A percentile compares a stretch with the other conserved stretches of the same genome.
These are phyloP conservation scores for Artemisia annua DNA, from an alignment of 129 eudicot species.

Conservation along the genomic window DNA sequence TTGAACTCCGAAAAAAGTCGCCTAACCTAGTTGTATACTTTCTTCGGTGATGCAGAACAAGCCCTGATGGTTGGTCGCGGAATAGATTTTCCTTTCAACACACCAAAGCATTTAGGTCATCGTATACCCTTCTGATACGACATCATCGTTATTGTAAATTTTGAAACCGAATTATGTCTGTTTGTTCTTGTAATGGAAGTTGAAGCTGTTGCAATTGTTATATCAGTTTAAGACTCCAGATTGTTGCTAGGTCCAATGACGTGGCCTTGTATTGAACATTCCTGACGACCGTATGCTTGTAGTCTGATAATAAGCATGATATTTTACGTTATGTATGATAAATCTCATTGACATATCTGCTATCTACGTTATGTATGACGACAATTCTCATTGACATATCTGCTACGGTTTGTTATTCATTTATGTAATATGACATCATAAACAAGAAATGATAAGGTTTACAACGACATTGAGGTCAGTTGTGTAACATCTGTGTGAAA, in stretches of 20 bases:
- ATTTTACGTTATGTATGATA: neutral
- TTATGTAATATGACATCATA: no score
- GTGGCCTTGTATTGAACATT: neutral
- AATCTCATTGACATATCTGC: neutral
- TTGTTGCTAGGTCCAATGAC: conserved; percentile 9
- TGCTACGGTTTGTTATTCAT: neutral
- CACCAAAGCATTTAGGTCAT: neutral
- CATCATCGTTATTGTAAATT: neutral
- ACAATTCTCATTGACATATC: neutral
- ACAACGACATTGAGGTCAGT: no score
- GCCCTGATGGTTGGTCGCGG: conserved; percentile 25
- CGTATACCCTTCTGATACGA: neutral
- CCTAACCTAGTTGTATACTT: neutral
- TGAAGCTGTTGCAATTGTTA: conserved; percentile 17
- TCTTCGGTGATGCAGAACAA: conserved; percentile 39
- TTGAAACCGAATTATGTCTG: conserved; percentile 6
- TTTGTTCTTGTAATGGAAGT: conserved; percentile 3
- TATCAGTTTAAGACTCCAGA: neutral
- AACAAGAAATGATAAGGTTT: no score
- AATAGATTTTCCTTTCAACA: no score
- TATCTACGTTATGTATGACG: neutral
- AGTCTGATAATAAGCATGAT: neutral
- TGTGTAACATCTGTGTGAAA: no score
- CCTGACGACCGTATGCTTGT: neutral
- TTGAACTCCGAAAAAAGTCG: no score